Evolutionary conservation across 352 stramenopile species (phyloP), one percentile per base, ranked within the genome.

Genomic region (Phytophthora tubulina): DNA sequence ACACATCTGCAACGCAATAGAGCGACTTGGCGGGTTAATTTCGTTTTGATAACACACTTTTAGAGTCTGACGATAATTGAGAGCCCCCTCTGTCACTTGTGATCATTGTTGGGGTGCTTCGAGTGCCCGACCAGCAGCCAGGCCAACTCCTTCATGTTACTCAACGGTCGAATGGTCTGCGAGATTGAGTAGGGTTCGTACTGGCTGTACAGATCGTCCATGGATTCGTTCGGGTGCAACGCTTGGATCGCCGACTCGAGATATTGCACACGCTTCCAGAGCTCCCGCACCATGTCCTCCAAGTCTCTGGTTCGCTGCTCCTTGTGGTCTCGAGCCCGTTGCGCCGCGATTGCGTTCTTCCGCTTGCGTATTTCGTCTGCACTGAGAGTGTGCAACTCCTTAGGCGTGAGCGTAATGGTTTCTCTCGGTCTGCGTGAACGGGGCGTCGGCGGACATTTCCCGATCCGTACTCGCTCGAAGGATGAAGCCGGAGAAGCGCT

Each of bases 311-410:
- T 84, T 6, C 83, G 79, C 31, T 87, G 82, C 41, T 91, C 80
- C 11, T 85, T 85, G 2, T 86, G 83, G 46, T 89, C 79, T 3
- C 85, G 79, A 11, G 83, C 84, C 2, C 85, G 79, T 11, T 85
- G 81, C 8, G 85, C 85, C 0, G 85, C 83, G 45, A 93, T 82
- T 15, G 81, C 81, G 63, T 93, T 93, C 70, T 93, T 93, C 64
- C 82, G 72, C 59, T 87, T 87, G 21, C 86, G 85, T 14, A 93
- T 63, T 46, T 93, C 83, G 48, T 80, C 75, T 30, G 78, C 73
- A 61, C 76, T 79, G 15, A 93, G 63, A 10, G 65, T 67, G 6
- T 63, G 71, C 33, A 84, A 73, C 35, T 88, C 75, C 54, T 82
- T 74, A 4, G 66, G 53, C 10, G 85, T 78, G 7, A 91, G 84